Evolutionary conservation across 2,329 filamentous ascomycete species (phyloP).

Genomic region (Nigrospora oryzae): DNA sequence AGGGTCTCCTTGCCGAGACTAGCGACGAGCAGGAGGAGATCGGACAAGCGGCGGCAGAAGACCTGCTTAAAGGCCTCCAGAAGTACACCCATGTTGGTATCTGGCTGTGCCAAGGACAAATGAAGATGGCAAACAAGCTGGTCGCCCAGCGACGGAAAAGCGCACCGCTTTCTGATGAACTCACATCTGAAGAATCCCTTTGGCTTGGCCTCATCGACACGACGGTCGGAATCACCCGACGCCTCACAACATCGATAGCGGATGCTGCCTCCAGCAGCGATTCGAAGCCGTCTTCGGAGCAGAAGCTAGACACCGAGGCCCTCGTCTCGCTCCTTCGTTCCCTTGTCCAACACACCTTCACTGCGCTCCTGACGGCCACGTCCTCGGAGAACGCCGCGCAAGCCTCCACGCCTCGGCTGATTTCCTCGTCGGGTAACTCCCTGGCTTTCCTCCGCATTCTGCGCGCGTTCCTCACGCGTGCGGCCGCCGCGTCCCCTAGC

Average conservation of each 20-base stretch:
- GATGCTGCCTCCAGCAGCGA: not conserved
- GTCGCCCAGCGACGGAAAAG: constrained; percentile 43
- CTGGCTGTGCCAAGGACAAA: constrained; percentile 89
- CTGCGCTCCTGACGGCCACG: constrained; percentile 70
- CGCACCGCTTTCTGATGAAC: constrained; percentile 27
- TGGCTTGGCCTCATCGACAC: constrained; percentile 56
- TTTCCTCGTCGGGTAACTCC: constrained; percentile 37
- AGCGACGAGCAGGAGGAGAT: constrained; percentile 34
- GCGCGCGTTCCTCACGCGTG: constrained; percentile 77
- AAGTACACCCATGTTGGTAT: constrained; percentile 91
- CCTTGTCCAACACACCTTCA: constrained; percentile 85
- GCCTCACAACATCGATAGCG: constrained; percentile 24
- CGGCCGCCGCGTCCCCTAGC: constrained; percentile 73
- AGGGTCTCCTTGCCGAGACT: constrained; percentile 60
- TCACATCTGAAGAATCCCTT: constrained; percentile 45
- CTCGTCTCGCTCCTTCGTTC: constrained; percentile 62
- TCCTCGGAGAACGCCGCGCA: constrained; percentile 37
- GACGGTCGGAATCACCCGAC: constrained; percentile 55
- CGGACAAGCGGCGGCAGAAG: constrained; percentile 57
- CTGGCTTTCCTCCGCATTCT: constrained; percentile 83
- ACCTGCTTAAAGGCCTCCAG: constrained; percentile 68
- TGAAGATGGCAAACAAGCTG: constrained; percentile 45
- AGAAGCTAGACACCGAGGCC: constrained; percentile 44
- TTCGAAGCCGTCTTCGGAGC: constrained; percentile 19
- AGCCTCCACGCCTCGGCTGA: constrained; percentile 18